Evolutionary conservation across 371 early-diverging fungal species (phyloP), one percentile per base, ranked within the genome.

Genomic region (Synchytrium microbalum): DNA sequence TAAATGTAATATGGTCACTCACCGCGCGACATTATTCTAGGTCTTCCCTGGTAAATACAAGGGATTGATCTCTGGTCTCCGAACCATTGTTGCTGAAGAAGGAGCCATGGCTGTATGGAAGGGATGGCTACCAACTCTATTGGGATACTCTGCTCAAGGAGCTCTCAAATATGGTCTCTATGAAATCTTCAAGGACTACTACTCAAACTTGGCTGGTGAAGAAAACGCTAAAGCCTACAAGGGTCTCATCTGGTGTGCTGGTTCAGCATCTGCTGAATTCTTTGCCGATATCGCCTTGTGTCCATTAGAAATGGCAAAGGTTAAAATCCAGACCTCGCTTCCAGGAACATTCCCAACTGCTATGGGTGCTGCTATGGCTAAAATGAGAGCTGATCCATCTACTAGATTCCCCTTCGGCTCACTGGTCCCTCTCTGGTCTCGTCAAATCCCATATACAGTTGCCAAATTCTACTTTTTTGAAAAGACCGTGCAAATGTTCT

Each of bases 381-480:
- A 81, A 71, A 81, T 89, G 71, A 58, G 72, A 64, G 90, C 89
- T 13, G 46, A 83, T 54, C 46, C 46, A 10, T 5, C 5, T 19
- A 76, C 75, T 68, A 86, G 90, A 62, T 76, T 72, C 70, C 72
- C 75, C 54, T 73, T 71, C 67, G 67, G 73, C 30, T 71, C 74
- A 24, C 72, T 92, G 53, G 78, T 81, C 19, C 92, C 92, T 26
- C 84, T 92, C 64, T 87, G 89, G 87, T 72, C 84, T 67, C 83
- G 89, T 66, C 93, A 93, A 77, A 84, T 94, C 60, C 94, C 94
- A 46, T 96, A 96, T 81, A 96, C 95, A 63, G 91, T 96, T 86
- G 91, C 92, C 74, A 95, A 95, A 82, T 96, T 95, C 75, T 71
- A 61, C 68, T 86, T 87, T 68, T 93, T 87, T 72, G 93, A 93